Evolutionary conservation across 768 basidiomycete genomes (phyloP).

Genomic region (Dioszegia hungarica): DNA sequence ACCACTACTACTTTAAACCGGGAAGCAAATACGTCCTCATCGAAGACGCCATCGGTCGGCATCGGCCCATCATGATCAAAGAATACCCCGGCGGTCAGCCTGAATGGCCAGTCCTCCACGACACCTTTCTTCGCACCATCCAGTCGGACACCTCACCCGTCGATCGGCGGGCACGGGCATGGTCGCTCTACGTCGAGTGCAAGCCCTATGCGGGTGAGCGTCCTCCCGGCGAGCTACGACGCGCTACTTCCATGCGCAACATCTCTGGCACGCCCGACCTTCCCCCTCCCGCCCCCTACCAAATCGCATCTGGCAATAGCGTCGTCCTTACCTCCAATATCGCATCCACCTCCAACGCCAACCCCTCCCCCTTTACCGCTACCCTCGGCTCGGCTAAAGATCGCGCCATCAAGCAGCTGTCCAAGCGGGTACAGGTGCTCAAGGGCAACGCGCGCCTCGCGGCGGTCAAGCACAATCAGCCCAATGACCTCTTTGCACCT

Average conservation of each 20-base stretch:
- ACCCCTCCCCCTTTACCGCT: conserved; percentile 25
- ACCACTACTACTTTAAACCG: conserved; percentile 78
- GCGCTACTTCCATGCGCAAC: conserved; percentile 43
- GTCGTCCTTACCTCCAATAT: conserved; percentile 86
- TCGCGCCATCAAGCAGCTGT: conserved; percentile 43
- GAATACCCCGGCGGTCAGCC: conserved; percentile 65
- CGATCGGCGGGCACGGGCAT: conserved; percentile 38
- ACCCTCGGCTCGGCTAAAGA: no score
- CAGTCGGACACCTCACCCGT: conserved; percentile 15
- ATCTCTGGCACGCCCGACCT: conserved; percentile 33
- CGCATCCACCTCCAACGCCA: conserved; percentile 58
- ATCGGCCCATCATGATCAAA: conserved; percentile 75
- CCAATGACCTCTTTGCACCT: background rate
- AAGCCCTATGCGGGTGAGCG: conserved; percentile 28
- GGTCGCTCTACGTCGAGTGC: conserved; percentile 39
- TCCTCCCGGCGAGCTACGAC: conserved; percentile 35
- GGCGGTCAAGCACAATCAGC: conserved; percentile 10
- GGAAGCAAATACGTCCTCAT: conserved; percentile 75
- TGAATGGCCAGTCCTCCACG: conserved; percentile 62
- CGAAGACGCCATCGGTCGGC: conserved; percentile 79
- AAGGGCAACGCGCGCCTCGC: conserved; percentile 39
- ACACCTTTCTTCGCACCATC: conserved; percentile 19
- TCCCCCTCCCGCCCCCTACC: conserved; percentile 34
- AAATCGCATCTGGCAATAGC: conserved; percentile 90
- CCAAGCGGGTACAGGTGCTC: conserved; percentile 46